phyloP scores from a whole-genome alignment of 495 filamentous ascomycete genomes.

The Penicillium angulare region DNA sequence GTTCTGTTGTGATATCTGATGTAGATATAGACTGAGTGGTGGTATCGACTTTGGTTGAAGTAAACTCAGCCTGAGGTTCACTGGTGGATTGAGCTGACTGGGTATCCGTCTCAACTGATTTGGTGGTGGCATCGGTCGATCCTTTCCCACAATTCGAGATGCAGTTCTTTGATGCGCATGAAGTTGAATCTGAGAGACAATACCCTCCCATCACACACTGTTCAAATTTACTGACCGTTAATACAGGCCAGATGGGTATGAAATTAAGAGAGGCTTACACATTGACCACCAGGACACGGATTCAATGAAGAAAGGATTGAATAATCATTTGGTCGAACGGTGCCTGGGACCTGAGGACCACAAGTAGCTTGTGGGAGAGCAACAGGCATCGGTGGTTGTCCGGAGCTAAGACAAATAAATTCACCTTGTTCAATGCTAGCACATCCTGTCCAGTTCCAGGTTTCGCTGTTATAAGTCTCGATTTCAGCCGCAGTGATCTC shows the following conservation, averaged over 20 bases:
- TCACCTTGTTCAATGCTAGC: neutral
- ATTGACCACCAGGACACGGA: conserved; percentile 2
- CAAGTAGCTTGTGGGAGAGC: neutral
- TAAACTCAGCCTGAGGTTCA: neutral
- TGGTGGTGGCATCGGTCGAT: no score
- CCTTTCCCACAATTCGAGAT: neutral
- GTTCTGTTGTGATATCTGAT: no score
- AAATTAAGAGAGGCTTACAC: conserved; percentile 1
- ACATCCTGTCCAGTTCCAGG: conserved; percentile 5
- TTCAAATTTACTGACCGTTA: neutral
- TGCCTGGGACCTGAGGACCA: conserved; percentile 5
- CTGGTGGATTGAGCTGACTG: no score
- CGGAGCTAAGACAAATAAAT: neutral
- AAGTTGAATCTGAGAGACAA: neutral
- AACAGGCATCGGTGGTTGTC: conserved; percentile 2
- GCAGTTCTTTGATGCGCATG: neutral
- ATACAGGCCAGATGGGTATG: neutral
- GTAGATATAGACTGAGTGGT: no score
- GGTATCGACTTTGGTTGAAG: neutral
- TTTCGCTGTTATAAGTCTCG: neutral
- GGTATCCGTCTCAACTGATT: no score
- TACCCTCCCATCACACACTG: neutral
- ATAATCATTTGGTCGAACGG: conserved; percentile 1
- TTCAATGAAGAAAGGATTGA: conserved; percentile 5
- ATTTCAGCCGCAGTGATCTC: neutral